A percentile compares a stretch with the other conserved stretches of the same genome.
Evolutionary conservation across 176 grass and related monocot species (phyloP).

Genomic region (Pontederia paniculata): DNA sequence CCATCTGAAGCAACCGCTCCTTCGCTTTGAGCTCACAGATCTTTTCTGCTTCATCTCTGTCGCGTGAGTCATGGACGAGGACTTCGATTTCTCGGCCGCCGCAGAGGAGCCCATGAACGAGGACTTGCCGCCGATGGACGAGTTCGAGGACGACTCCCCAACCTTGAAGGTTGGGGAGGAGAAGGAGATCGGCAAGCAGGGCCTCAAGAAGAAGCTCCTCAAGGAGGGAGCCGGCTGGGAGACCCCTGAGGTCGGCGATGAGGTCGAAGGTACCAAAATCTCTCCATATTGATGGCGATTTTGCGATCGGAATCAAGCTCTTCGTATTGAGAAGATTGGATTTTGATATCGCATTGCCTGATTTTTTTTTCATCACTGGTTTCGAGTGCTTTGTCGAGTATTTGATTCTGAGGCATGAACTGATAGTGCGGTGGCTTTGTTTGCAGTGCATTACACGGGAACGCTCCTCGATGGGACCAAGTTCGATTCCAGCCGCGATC

Average conservation of each 20-base stretch:
- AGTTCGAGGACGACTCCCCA: constrained; percentile 23
- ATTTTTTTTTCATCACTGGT: neutral
- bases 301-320: neutral
- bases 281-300: too few species aligned
- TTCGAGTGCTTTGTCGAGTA: neutral
- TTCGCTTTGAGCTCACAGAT: neutral
- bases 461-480: constrained; percentile 63
- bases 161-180: constrained; percentile 48
- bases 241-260: constrained; percentile 45
- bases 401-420: constrained; percentile 14
- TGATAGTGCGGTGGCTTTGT: neutral
- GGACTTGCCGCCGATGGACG: constrained; percentile 25
- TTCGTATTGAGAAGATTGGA: neutral
- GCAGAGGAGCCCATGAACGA: constrained; percentile 26
- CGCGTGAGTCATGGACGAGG: constrained; percentile 39
- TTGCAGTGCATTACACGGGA: constrained; percentile 84
- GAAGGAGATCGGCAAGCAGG: constrained; percentile 58
- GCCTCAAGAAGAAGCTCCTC: constrained; percentile 59
- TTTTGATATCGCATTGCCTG: too few species aligned
- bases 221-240: constrained; percentile 49
- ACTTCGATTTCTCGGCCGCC: constrained; percentile 30
- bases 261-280: constrained; percentile 49
- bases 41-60: neutral
- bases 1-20: too few species aligned
- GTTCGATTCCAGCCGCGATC: constrained; percentile 76